Evolutionary conservation across 805 yeast species (phyloP), one percentile per base, ranked within the genome.

Genomic region (Myxozyma lipomycoides): DNA sequence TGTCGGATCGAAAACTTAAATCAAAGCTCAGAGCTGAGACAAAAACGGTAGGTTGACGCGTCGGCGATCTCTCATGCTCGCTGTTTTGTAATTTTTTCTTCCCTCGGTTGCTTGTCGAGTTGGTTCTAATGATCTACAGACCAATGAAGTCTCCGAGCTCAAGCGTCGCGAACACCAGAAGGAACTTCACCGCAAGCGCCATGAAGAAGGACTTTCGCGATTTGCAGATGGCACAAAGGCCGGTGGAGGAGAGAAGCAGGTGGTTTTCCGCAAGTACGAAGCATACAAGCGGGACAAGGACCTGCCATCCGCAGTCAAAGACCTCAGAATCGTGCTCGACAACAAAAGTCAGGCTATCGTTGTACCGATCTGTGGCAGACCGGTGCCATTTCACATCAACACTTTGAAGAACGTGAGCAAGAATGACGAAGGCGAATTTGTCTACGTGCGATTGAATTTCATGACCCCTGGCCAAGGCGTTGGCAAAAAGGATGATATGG

Each of bases 331-430:
- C 53, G 90, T 84, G 66, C 89, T 93, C 51, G 98, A 91, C 67
- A 76, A 80, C 66, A 87, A 86, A 63, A 78, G 85, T 51, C 96
- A 90, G 70, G 86, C 97, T 1, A 84, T 91, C 49, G 79, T 91
- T 54, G 72, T 91, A 52, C 98, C 98, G 45, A 84, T 91, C 51
- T 79, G 84, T 63, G 98, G 98, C 56, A 78, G 98, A 63, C 97
- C 98, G 1, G 98, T 93, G 46, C 98, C 98, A 22, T 91, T 93
- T 75, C 98, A 91, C 67, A 89, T 91, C 64, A 88, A 88, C 67
- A 76, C 97, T 3, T 90, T 86, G 72, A 91, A 90, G 64, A 90
- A 87, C 65, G 98, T 96, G 44, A 85, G 95, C 9, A 90, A 89
- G 64, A 87, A 84, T 58, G 98, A 93, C 64, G 98, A 93, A 73